Conservation (phyloP, 202 grass and related monocot species). For the Setaria italica region DNA sequence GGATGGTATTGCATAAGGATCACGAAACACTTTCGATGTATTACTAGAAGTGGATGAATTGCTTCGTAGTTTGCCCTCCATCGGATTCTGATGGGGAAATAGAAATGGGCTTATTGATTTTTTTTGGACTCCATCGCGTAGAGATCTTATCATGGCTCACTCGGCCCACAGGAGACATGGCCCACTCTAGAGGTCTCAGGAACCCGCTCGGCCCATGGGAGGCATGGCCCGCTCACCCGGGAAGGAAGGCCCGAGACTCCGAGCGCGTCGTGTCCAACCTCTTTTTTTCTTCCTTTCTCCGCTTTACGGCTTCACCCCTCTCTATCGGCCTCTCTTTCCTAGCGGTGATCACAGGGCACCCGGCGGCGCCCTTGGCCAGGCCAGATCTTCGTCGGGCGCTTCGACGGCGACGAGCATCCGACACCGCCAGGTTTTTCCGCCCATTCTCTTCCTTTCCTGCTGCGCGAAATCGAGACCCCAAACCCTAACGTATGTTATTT, state of each 20-base stretch:
- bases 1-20: neutral
- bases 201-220: too few species aligned
- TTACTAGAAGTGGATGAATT: neutral
- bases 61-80: too few species aligned
- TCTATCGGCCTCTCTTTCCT: neutral
- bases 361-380: neutral
- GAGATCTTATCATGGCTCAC: too few species aligned
- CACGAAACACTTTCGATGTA: neutral
- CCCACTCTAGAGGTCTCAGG: too few species aligned
- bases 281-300: too few species aligned
- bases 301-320: neutral
- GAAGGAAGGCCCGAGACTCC: too few species aligned
- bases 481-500: neutral
- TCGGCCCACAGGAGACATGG: too few species aligned
- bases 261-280: too few species aligned
- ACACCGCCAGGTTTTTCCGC: neutral
- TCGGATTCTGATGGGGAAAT: too few species aligned
- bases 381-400: neutral
- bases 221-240: too few species aligned
- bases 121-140: too few species aligned
- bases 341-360: neutral
- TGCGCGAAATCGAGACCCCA: neutral
- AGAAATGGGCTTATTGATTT: too few species aligned
- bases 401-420: neutral
- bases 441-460: neutral